Evolutionary conservation across 2,329 filamentous ascomycete species (phyloP), one percentile per base, ranked within the genome.

Genomic region (Hypoxylon sp.): DNA sequence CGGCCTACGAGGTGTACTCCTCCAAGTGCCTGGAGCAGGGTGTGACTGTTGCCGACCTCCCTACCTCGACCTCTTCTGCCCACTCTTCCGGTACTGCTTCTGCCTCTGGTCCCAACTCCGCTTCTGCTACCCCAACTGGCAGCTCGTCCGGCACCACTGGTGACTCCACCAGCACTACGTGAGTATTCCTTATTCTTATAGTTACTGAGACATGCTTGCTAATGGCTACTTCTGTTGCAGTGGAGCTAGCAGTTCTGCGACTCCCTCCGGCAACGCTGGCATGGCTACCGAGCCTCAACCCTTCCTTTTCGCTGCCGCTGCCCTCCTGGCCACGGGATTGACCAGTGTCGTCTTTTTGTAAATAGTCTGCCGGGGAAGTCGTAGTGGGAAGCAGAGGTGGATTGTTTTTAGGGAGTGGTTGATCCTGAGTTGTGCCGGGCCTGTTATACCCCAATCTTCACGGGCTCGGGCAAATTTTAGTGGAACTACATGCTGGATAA

Each of bases 291-390:
- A 54, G 44, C 71, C 71, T 17, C 65, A 67, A 60, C 60, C 66
- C 47, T 70, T 73, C 65, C 53, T 72, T 44, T 70, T 58, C 29
- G 65, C 71, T 31, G 67, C 63, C 52, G 67, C 69, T 11, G 71
- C 69, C 15, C 67, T 72, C 58, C 37, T 73, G 42, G 69, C 67
- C 35, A 72, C 69, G 10, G 69, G 71, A 47, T 54, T 72, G 62
- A 72, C 67, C 19, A 70, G 69, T 50, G 60, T 69, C n/a, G n/a
- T 73, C 37, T 67, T 73, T 39, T 46, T 73, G 62, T 73, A 71
- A 68, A 60, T 17, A 21, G 31, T 24, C 24, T 60, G 15, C 21
- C 24, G 44, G 48, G 27, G 46, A 44, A 52, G 48, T 51, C n/a
- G n/a, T 13, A 10, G 32, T n/a, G 55, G 31, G 44, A 52, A 42